Evolutionary conservation across 192 early-diverging fungal species (phyloP), one percentile per base, ranked within the genome.

Genomic region (Backusella luteola): DNA sequence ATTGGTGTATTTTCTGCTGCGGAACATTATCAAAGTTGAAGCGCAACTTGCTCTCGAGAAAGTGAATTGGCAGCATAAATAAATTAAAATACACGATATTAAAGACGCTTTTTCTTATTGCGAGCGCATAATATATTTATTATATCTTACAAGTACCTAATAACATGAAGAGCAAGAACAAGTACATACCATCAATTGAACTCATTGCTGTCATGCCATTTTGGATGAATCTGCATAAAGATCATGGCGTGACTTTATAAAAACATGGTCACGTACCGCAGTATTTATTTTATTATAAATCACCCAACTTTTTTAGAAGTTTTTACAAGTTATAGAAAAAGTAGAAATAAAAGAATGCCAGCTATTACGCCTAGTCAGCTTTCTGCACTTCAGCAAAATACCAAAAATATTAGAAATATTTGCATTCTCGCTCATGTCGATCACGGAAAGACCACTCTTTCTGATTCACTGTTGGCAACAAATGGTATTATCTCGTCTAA

Each of bases 361-460:
- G 84, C 89, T 67, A 86, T 93, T 23, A 87, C 88, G 29, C 86
- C 91, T 44, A 42, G 85, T 38, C 90, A 91, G 72, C 87, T 95
- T 41, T 85, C 86, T 35, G 82, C 85, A 41, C 84, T 98, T 67
- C 96, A 96, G 75, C 85, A 81, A 6, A 90, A 90, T 75, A 80
- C 86, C 32, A 80, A 83, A 53, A 86, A 90, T 73, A 96, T 99
- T 41, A 88, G 98, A 71, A 99, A 99, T 80, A 94, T 99, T 56
- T 99, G 97, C 82, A 98, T 99, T 66, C 84, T 99, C 34, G 98
- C 98, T 1, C 98, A 99, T 78, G 98, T 99, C 35, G 98, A 98
- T 87, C 96, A 97, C 84, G 96, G 94, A 76, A 99, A 99, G 81
- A 99, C 98, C 8, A 99, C 98, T 7, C 90, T 99, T 12, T 95